phyloP scores from a whole-genome alignment of 805 yeast genomes.

The Candida railenensis region DNA sequence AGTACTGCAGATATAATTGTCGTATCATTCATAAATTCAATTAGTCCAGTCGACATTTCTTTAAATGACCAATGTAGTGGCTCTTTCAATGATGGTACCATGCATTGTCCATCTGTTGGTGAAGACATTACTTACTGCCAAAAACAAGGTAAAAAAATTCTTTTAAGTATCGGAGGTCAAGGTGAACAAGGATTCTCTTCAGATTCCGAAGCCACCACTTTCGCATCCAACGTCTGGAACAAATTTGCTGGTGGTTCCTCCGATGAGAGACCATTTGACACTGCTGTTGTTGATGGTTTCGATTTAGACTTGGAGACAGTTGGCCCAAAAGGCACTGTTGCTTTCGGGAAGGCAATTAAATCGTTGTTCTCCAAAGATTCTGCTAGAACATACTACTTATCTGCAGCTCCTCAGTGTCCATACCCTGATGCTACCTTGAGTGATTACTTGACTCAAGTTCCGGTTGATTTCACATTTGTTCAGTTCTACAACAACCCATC shows the following conservation, averaged over 20 bases:
- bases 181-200: constrained; percentile 48
- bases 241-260: constrained; percentile 30
- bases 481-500: constrained; percentile 84
- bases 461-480: constrained; percentile 77
- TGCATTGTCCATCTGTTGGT: constrained; percentile 32
- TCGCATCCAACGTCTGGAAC: constrained; percentile 42
- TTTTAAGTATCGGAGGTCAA: constrained; percentile 62
- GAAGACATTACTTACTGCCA: constrained; percentile 74
- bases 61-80: constrained; percentile 20
- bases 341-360: constrained; percentile 28
- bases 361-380: constrained; percentile 15
- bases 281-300: constrained; percentile 32
- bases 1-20: constrained; percentile 67
- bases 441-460: constrained; percentile 41
- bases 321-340: constrained; percentile 20
- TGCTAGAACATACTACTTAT: constrained; percentile 64
- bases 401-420: constrained; percentile 93
- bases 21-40: constrained; percentile 63
- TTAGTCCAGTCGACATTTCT: constrained; percentile 37
- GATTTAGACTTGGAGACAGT: constrained; percentile 31
- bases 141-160: constrained; percentile 64
- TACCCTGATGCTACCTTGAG: constrained; percentile 64
- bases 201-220: constrained; percentile 53
- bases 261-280: constrained; percentile 24
- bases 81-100: constrained; percentile 6